Percentiles rank a stretch among this genome's conserved stretches.
Conservation (phyloP, 2,329 filamentous ascomycete species). For the Diaporthe vexans region DNA sequence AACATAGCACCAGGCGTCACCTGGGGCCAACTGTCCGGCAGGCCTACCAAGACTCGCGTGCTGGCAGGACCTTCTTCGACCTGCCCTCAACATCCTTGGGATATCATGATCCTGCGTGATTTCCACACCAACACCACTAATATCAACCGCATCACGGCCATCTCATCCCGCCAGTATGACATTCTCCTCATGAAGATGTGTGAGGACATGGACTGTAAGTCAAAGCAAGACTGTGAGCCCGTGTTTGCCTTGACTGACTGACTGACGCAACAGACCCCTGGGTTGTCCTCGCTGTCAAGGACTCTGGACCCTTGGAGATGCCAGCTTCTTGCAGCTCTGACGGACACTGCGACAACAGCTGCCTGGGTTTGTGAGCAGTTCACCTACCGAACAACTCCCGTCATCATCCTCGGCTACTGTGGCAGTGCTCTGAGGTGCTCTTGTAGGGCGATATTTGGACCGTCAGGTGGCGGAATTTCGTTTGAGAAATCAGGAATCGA, state of each 20-base stretch:
- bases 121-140: too few species aligned
- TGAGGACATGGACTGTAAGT: conserved; percentile 18
- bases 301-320: not conserved
- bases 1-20: not conserved
- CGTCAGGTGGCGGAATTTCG: not conserved
- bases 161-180: conserved; percentile 13
- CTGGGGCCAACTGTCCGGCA: conserved; percentile 24
- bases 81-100: too few species aligned
- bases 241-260: not conserved
- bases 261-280: conserved; percentile 7
- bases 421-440: not conserved
- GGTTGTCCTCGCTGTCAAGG: conserved; percentile 26
- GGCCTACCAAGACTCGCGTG: too few species aligned
- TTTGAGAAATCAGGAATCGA: not conserved
- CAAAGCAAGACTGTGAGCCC: too few species aligned
- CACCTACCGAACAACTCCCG: not conserved
- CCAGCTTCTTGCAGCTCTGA: not conserved
- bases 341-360: not conserved
- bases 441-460: not conserved
- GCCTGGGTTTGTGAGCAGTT: not conserved
- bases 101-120: too few species aligned
- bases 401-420: not conserved
- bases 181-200: conserved; percentile 38
- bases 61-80: too few species aligned
- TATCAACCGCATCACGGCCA: not conserved